phyloP scores from a whole-genome alignment of 1,139 yeast genomes.

The Protomyces arabidopsidicola region DNA sequence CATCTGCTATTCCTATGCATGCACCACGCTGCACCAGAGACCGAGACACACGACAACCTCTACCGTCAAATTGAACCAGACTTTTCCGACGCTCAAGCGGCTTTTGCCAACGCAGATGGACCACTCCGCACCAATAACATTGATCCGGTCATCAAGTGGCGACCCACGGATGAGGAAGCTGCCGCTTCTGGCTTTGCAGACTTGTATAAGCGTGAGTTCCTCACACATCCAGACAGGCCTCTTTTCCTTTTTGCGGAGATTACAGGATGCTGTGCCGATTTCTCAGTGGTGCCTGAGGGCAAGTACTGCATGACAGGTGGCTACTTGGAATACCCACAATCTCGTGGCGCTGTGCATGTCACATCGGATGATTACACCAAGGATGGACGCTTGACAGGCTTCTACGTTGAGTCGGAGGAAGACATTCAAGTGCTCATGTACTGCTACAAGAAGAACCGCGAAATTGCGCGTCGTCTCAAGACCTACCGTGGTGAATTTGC shows the following conservation, averaged over 20 bases:
- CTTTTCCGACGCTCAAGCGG: background rate
- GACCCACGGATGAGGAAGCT: conserved; percentile 5
- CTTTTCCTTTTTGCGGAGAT: background rate
- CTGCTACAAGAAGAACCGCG: conserved; percentile 6
- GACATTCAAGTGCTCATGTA: background rate
- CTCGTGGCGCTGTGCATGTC: conserved; percentile 7
- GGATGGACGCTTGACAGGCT: background rate
- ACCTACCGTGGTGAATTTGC: conserved; percentile 3
- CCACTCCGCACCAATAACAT: conserved; percentile 1
- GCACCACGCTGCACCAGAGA: conserved; percentile 1
- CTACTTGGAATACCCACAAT: conserved; percentile 5
- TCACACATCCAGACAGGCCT: background rate
- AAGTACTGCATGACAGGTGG: conserved; percentile 4
- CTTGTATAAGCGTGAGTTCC: background rate
- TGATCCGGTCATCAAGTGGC: conserved; percentile 3
- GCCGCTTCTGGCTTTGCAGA: background rate
- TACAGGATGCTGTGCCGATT: conserved; percentile 4
- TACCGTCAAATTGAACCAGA: conserved; percentile 5
- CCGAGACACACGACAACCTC: conserved; percentile 4
- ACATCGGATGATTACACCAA: background rate
- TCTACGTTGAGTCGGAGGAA: background rate
- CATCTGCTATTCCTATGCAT: conserved; percentile 8
- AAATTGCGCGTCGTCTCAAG: background rate
- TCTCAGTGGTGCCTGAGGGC: conserved; percentile 11
- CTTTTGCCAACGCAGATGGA: background rate